These are phyloP conservation scores for Dittrichia graveolens DNA, from an alignment of 129 eudicot species.

Conservation along the genomic window DNA sequence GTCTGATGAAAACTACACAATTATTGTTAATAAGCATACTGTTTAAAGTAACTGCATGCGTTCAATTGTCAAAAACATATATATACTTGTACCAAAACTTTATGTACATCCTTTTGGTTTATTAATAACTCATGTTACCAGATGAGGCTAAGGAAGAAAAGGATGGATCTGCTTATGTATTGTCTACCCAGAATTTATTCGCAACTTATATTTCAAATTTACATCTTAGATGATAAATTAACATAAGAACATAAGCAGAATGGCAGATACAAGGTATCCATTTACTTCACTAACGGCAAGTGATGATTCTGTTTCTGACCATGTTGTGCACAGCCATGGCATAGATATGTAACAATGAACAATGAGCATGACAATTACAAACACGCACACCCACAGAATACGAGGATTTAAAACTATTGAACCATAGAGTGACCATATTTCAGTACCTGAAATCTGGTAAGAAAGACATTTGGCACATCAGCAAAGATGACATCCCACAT, in stretches of 20 bases:
- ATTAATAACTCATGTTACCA: no score
- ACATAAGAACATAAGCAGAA: background rate
- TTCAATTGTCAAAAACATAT: no score
- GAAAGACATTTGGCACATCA: constrained; percentile 78
- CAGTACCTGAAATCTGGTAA: constrained; percentile 79
- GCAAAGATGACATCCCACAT: constrained; percentile 95
- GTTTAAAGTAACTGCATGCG: no score
- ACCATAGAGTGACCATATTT: constrained; percentile 1
- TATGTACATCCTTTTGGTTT: no score
- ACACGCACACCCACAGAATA: background rate
- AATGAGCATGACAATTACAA: constrained; percentile 13
- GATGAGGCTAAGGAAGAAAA: no score
- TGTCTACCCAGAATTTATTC: no score
- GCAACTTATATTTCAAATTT: no score
- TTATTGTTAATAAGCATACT: no score
- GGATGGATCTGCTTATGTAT: no score
- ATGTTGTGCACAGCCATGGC: background rate
- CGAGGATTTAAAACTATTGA: background rate
- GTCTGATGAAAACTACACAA: no score
- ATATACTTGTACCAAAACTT: no score
- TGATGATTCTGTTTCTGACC: background rate
- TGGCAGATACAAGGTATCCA: background rate
- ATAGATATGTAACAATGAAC: background rate
- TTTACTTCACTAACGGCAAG: background rate
- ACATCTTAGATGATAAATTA: background rate